A percentile compares a stretch with the other conserved stretches of the same genome.
phyloP scores from a whole-genome alignment of 441 rosid genomes.

The Cnidoscolus chayamansa region DNA sequence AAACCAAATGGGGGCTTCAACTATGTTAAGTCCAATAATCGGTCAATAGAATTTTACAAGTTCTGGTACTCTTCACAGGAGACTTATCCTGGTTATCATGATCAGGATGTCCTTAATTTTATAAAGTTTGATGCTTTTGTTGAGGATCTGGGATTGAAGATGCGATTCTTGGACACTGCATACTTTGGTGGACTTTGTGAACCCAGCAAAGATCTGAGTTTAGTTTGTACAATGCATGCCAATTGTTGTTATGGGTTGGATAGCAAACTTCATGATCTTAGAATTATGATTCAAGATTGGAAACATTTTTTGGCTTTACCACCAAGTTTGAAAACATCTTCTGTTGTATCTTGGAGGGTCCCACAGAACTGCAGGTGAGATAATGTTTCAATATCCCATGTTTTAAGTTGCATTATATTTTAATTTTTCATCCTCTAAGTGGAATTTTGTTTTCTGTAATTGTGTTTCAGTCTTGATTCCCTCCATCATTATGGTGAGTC shows the following conservation, averaged over 20 bases:
- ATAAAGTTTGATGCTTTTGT: slow-evolving; percentile 54
- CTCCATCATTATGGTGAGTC: slow-evolving; percentile 27
- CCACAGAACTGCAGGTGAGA: slow-evolving; percentile 78
- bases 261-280: slow-evolving; percentile 69
- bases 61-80: slow-evolving; percentile 74
- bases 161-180: slow-evolving; percentile 74
- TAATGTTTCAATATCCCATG: background rate
- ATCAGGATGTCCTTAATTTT: slow-evolving; percentile 71
- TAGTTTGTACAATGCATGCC: slow-evolving; percentile 83
- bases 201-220: slow-evolving; percentile 69
- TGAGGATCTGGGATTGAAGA: slow-evolving; percentile 52
- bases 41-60: slow-evolving; percentile 74
- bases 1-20: slow-evolving; percentile 79
- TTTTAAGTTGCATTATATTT: background rate
- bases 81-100: slow-evolving; percentile 57
- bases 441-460: slow-evolving; percentile 7
- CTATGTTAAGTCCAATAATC: slow-evolving; percentile 68
- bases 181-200: slow-evolving; percentile 87
- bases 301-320: slow-evolving; percentile 55
- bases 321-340: slow-evolving; percentile 40
- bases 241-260: slow-evolving; percentile 77
- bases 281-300: slow-evolving; percentile 82
- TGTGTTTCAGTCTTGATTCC: slow-evolving; percentile 45
- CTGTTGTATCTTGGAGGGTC: slow-evolving; percentile 56
- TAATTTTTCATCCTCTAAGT: slow-evolving; percentile 9